Conservation (phyloP, 768 basidiomycete genomes). For the Strobilomyces echinocephalus region DNA sequence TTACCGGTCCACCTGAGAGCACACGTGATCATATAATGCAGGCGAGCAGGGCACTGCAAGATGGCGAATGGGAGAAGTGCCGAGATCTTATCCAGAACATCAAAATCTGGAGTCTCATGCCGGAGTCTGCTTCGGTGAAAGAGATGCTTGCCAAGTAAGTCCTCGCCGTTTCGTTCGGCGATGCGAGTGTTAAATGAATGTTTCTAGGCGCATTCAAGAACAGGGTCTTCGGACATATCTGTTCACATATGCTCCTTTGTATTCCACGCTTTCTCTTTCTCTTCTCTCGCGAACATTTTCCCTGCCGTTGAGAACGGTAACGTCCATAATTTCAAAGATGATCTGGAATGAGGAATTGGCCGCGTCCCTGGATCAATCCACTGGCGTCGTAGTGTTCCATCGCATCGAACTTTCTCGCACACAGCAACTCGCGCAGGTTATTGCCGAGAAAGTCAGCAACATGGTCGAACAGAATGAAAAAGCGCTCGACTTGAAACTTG, state of each 20-base stretch:
- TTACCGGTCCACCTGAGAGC: conserved; percentile 97
- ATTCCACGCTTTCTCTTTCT: conserved; percentile 83
- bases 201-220: conserved; percentile 90
- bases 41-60: conserved; percentile 92
- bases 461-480: conserved; percentile 95
- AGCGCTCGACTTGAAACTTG: conserved; percentile 77
- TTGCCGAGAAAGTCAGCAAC: conserved; percentile 81
- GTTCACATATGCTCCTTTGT: conserved; percentile 92
- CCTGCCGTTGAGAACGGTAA: conserved; percentile 73
- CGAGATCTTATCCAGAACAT: conserved; percentile 91
- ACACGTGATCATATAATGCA: conserved; percentile 99
- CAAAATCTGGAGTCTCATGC: conserved; percentile 98
- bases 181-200: background rate
- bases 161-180: background rate
- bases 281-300: conserved; percentile 87
- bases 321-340: conserved; percentile 89
- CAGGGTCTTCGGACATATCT: conserved; percentile 95
- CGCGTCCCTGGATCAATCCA: conserved; percentile 89
- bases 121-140: conserved; percentile 80
- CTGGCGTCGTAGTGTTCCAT: conserved; percentile 89
- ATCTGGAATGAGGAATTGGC: conserved; percentile 96
- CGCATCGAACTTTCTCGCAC: conserved; percentile 82
- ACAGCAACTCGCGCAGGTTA: conserved; percentile 83
- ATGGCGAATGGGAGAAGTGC: conserved; percentile 96
- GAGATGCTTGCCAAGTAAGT: conserved; percentile 91